Evolutionary conservation across 2,329 filamentous ascomycete species (phyloP).

Genomic region (Aspergillus sp.): DNA sequence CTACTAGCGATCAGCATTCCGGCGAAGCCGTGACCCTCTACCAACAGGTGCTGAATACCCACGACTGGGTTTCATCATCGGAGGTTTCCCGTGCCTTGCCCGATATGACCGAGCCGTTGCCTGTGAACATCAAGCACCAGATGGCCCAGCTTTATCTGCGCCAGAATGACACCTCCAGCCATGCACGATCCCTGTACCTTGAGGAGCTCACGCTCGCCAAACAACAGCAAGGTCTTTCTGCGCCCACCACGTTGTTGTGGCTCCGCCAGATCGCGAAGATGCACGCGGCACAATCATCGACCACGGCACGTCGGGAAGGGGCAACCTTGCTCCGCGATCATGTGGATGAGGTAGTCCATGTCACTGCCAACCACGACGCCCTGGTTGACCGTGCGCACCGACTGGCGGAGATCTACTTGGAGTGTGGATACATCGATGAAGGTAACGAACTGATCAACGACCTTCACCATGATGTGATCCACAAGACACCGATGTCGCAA

Average conservation of each 20-base stretch:
- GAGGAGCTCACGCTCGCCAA: constrained; percentile 47
- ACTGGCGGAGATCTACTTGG: constrained; percentile 48
- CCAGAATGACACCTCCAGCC: constrained; percentile 36
- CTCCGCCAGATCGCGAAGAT: constrained; percentile 45
- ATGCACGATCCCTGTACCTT: constrained; percentile 40
- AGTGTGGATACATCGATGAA: constrained; percentile 41
- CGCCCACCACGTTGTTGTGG: constrained; percentile 45
- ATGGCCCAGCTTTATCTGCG: constrained; percentile 51
- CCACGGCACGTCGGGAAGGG: constrained; percentile 40
- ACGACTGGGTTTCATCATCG: constrained; percentile 35
- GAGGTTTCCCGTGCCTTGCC: constrained; percentile 27
- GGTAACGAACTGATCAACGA: constrained; percentile 46
- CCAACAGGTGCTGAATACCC: constrained; percentile 45
- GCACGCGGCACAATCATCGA: constrained; percentile 39
- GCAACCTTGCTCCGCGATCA: constrained; percentile 41
- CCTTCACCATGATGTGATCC: constrained; percentile 51
- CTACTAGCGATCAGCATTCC: constrained; percentile 42
- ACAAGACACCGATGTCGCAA: constrained; percentile 37
- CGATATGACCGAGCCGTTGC: constrained; percentile 36
- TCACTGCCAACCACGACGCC: constrained; percentile 43
- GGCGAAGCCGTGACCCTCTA: constrained; percentile 49
- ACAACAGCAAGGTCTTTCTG: constrained; percentile 47
- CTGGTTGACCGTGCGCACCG: constrained; percentile 47
- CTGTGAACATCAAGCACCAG: constrained; percentile 50
- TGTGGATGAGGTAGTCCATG: constrained; percentile 42